Base-by-base conservation (phyloP, 805 yeast species). In the Blastobotrys robertii region DNA sequence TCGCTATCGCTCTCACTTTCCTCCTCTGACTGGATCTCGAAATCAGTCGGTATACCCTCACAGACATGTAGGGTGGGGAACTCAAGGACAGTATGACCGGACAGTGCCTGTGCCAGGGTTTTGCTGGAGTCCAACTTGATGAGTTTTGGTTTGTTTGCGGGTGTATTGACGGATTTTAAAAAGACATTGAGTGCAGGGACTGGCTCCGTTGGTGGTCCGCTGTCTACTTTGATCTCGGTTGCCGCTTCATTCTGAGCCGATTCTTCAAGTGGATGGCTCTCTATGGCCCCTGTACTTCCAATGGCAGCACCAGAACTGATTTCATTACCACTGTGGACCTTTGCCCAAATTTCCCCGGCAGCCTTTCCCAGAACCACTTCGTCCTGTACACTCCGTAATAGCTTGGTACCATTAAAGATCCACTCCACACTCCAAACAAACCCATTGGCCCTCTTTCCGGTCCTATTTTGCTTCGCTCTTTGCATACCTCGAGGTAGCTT, bases 361-460 rank as follows among this genome's bases (percentile, higher is more conserved):
- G 6, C 25, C 25, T 19, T 19, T 6, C 25, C 25, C 6, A 19
- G 6, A 4, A 19, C 25, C 25, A 19, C 25, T 4, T 19, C 25
- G 6, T 19, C 25, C 6, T 19, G 25, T 19, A 19, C 25, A 19
- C 25, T 19, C 25, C 25, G 4, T 6, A 19, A 6, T 6, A 19
- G 25, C 25, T 6, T 13, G n/a, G 19, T 22, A 37, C 11, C 22
- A 28, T 35, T 15, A 8, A 79, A 46, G 1, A 74, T 56, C 84
- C 86, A 82, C 57, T 86, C 94, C 0, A 86, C 62, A 0, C 94
- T 80, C 96, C 96, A 86, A 12, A 73, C 73, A 57, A 73, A 85
- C 6, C 72, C 58, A 41, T 77, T 74, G 6, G 25, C 25, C 6
- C 46, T 68, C 62, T 46, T 71, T 71, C 56, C 76, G 74, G 57